Percentiles rank a stretch among this genome's conserved stretches.
phyloP scores from a whole-genome alignment of 148 eudicot species.

The Arbutus unedo region DNA sequence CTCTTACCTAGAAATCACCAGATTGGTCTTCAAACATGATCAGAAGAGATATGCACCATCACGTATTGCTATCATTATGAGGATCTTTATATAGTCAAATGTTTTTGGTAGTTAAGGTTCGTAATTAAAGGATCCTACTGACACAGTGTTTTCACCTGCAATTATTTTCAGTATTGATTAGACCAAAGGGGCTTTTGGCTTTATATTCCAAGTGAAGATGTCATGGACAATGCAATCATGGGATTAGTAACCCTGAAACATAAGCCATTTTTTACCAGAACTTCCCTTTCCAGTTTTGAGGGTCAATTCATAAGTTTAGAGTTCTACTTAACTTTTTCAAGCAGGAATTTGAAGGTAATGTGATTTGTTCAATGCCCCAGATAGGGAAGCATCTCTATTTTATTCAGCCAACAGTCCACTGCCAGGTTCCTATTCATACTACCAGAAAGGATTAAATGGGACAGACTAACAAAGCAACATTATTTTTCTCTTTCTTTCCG shows the following conservation, averaged over 20 bases:
- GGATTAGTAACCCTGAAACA: neutral
- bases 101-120: no score
- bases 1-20: slow-evolving; percentile 63
- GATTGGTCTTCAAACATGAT: neutral
- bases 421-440: neutral
- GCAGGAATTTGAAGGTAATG: neutral
- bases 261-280: neutral
- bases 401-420: neutral
- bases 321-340: neutral
- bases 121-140: no score
- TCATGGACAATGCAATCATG: neutral
- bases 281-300: neutral
- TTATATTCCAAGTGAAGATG: neutral
- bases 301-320: neutral
- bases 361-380: neutral
- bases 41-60: neutral
- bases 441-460: neutral
- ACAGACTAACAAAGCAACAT: neutral
- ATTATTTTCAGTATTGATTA: neutral
- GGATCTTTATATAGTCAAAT: neutral
- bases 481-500: neutral
- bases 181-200: neutral
- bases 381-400: neutral
- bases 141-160: neutral
- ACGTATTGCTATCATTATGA: neutral